Base-by-base conservation (phyloP, 768 basidiomycete species). In the Guyanaporus albipodus region DNA sequence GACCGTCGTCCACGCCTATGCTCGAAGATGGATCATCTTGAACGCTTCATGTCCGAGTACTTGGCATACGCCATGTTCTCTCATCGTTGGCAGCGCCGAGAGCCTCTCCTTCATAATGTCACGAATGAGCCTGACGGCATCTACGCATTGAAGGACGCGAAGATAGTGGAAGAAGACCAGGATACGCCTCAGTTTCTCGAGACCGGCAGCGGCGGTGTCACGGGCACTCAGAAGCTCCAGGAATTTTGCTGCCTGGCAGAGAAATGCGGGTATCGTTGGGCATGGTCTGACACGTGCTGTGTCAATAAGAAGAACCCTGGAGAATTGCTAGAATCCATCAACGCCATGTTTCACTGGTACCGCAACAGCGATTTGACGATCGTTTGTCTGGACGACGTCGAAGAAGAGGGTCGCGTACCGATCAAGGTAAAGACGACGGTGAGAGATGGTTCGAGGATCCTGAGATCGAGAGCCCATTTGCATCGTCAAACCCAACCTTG, bases 271-370 rank as follows among this genome's bases (percentile, higher is more conserved):
- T 53, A 50, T 44, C 35, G 18, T 3, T 50, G 45, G 19, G 59
- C 42, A 26, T 63, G 58, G 61, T 52, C 50, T 1, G 61, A 60
- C 18, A 63, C 59, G 0, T 51, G 49, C 21, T 63, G 62, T 22
- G 54, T 63, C 44, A 37, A 60, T 42, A 63, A 60, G 22, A 22
- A 33, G 21, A 63, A 53, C 37, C 62, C 54, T 31, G 48, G 59
- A 10, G 56, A 63, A 29, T 50, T 60, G 15, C 53, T 53, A 3
- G 61, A 63, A 35, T 53, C 61, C 35, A 55, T 62, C 21, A 49
- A 49, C 11, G 53, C 62, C 42, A 62, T 63, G 62, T 58, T 58
- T 46, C 37, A 38, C n/a, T 63, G 61, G 61, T 63, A 62, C 45
- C 49, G 39, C 31, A 46, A 53, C 24, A 40, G 59, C 9, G 19